These are phyloP conservation scores for Setaria italica DNA, from an alignment of 202 grass and related monocot genomes.

Conservation along the genomic window DNA sequence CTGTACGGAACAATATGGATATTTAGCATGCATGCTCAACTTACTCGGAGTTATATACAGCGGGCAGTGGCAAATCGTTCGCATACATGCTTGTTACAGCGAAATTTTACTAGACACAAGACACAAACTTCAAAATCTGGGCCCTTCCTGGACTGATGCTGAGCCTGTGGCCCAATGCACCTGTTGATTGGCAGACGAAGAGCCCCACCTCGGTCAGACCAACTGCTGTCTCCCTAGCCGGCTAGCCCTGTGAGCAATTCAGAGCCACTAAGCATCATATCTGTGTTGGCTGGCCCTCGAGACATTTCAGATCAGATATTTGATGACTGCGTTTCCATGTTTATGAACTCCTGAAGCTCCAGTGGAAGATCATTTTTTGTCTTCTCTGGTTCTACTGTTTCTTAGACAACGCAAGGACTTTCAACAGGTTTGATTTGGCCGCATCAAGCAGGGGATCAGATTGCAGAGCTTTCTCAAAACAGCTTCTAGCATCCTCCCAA, in stretches of 20 bases:
- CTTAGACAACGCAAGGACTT: slow-evolving; percentile 60
- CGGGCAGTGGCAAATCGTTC: neutral
- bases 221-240: neutral
- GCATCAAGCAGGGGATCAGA: slow-evolving; percentile 87
- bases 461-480: slow-evolving; percentile 83
- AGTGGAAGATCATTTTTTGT: slow-evolving; percentile 25
- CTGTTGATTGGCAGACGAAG: neutral
- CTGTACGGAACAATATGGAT: neutral
- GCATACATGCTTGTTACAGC: neutral
- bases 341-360: slow-evolving; percentile 26
- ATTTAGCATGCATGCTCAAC: neutral
- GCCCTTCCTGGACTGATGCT: neutral
- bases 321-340: neutral
- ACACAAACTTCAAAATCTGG: slow-evolving; percentile 21
- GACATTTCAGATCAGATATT: slow-evolving; percentile 6
- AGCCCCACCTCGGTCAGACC: neutral
- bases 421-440: slow-evolving; percentile 83
- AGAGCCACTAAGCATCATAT: slow-evolving; percentile 15
- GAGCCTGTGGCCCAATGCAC: neutral
- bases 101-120: slow-evolving; percentile 20
- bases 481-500: slow-evolving; percentile 76
- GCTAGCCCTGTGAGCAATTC: neutral
- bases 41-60: slow-evolving; percentile 28
- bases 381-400: slow-evolving; percentile 51
- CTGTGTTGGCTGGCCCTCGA: neutral